phyloP scores from a whole-genome alignment of 2,329 filamentous ascomycete genomes.

The Talaromyces funiculosus region DNA sequence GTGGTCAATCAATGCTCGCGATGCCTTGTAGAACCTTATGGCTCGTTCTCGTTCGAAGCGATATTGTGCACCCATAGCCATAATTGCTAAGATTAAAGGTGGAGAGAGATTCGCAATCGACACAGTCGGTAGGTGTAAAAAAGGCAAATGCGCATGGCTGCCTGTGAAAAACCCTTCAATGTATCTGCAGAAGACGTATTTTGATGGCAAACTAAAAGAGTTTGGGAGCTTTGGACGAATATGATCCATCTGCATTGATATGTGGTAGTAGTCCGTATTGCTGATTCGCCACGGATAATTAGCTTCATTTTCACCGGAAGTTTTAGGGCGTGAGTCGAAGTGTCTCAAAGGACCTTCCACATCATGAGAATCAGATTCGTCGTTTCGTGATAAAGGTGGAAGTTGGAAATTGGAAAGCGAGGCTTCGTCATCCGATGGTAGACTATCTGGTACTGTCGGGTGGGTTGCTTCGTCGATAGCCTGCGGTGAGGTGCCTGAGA shows the following conservation, averaged over 20 bases:
- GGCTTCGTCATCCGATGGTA: constrained; percentile 8
- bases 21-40: constrained; percentile 10
- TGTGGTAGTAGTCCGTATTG: constrained; percentile 4
- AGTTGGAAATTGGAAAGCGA: constrained; percentile 12
- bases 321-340: constrained; percentile 1
- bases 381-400: constrained; percentile 10
- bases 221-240: not conserved
- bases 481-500: not conserved
- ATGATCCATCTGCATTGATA: constrained; percentile 5
- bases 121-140: constrained; percentile 2
- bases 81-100: constrained; percentile 1
- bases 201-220: constrained; percentile 10
- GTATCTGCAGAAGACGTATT: constrained; percentile 11
- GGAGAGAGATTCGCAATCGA: constrained; percentile 10
- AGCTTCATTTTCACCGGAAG: constrained; percentile 5
- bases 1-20: constrained; percentile 8
- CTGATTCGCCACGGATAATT: constrained; percentile 11
- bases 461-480: not conserved
- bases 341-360: constrained; percentile 1
- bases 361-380: constrained; percentile 9
- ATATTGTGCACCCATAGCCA: constrained; percentile 12
- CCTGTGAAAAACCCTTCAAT: constrained; percentile 11
- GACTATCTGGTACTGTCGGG: constrained; percentile 7
- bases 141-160: constrained; percentile 8
- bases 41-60: constrained; percentile 11